Evolutionary conservation across 2,329 filamentous ascomycete species (phyloP).

Genomic region (Colletotrichum cuscutae): DNA sequence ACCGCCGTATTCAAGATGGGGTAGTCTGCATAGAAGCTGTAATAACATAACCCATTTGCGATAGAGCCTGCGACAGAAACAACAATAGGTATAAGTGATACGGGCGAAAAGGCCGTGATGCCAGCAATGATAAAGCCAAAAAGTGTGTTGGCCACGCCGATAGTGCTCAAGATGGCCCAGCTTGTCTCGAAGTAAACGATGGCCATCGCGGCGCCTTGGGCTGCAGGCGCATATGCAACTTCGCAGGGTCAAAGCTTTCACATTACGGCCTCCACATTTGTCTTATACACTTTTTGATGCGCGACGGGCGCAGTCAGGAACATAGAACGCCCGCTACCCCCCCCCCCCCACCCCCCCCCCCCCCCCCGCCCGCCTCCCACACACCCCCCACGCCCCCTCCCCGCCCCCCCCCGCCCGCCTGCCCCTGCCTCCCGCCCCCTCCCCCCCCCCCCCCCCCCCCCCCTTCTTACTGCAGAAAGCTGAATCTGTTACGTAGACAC

Average conservation of each 20-base stretch:
- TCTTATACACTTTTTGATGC: conserved; percentile 2
- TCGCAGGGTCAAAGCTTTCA: conserved; percentile 4
- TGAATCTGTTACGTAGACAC: background rate
- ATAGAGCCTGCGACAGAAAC: conserved; percentile 49
- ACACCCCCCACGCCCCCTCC: too few relatives aligned
- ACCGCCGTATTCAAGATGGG: conserved; percentile 41
- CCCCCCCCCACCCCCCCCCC: too few relatives aligned
- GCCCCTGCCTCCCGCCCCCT: too few relatives aligned
- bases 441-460: background rate
- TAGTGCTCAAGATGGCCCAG: conserved; percentile 56
- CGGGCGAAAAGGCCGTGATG: conserved; percentile 49
- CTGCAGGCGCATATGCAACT: background rate
- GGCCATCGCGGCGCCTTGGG: background rate
- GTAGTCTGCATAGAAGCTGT: conserved; percentile 49
- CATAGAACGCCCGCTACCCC: background rate
- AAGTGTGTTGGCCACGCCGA: conserved; percentile 51
- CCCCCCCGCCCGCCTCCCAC: too few relatives aligned
- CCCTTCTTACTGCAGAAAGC: background rate
- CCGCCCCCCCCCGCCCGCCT: too few relatives aligned
- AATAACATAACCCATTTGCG: conserved; percentile 54
- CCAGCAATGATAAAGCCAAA: conserved; percentile 51
- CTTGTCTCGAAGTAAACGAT: conserved; percentile 52
- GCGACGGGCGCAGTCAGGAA: background rate
- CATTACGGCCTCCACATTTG: background rate
- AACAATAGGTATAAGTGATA: conserved; percentile 51